A percentile compares a stretch with the other conserved stretches of the same genome.
phyloP scores from a whole-genome alignment of 768 basidiomycete species.

The Exsudoporus frostii region DNA sequence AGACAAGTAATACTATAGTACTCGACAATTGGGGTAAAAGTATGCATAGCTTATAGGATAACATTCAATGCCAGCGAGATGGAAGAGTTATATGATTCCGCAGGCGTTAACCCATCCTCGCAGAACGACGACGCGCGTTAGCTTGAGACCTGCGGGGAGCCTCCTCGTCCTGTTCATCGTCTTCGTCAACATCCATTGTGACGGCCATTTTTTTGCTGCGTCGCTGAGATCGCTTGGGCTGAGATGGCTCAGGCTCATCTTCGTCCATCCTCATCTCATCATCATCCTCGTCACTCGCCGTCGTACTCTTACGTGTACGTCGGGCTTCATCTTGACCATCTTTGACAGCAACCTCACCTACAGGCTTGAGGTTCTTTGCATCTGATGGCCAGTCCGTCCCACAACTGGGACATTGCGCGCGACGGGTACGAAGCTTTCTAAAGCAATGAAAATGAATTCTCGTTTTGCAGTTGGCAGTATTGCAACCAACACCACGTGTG shows the following conservation, averaged over 20 bases:
- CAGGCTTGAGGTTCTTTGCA: slow-evolving; percentile 44
- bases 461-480: slow-evolving; percentile 56
- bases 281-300: slow-evolving; percentile 39
- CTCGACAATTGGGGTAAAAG: slow-evolving; percentile 13
- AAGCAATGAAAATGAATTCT: slow-evolving; percentile 68
- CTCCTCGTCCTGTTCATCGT: slow-evolving; percentile 37
- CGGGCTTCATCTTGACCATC: slow-evolving; percentile 54
- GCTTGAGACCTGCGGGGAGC: slow-evolving; percentile 20
- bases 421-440: slow-evolving; percentile 43
- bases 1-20: slow-evolving; percentile 28
- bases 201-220: slow-evolving; percentile 28
- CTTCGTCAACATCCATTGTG: slow-evolving; percentile 45
- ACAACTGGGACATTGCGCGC: slow-evolving; percentile 56
- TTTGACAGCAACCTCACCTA: slow-evolving; percentile 69
- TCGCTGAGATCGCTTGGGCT: slow-evolving; percentile 26
- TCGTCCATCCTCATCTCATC: slow-evolving; percentile 37
- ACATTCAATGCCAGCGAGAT: neutral
- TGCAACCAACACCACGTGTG: slow-evolving; percentile 67
- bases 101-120: slow-evolving; percentile 15
- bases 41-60: slow-evolving; percentile 12
- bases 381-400: slow-evolving; percentile 55
- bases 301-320: slow-evolving; percentile 32
- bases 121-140: slow-evolving; percentile 18
- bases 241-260: slow-evolving; percentile 32
- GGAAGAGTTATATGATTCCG: neutral